Evolutionary conservation across 2,329 filamentous ascomycete species (phyloP), one percentile per base, ranked within the genome.

Genomic region (Thyridium curvatum): DNA sequence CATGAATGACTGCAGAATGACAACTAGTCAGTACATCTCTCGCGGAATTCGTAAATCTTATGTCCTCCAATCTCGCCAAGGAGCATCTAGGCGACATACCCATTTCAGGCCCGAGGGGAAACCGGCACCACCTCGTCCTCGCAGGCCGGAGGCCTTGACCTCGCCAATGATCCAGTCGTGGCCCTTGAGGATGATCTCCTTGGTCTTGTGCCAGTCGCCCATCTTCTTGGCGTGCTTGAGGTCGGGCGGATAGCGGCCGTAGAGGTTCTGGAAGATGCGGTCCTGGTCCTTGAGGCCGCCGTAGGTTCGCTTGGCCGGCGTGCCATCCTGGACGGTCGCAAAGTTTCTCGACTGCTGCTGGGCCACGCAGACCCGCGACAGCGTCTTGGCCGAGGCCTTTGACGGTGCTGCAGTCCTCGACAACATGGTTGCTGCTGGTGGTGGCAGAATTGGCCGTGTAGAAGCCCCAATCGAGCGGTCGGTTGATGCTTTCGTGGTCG

Each of bases 91-190:
- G 33, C 41, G 51, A 72, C 81, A 53, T 80, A 94, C 89, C 86
- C 93, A 98, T 90, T 98, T 98, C 74, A 98, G 72, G 47, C 93
- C 93, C 30, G 91, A 97, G 46, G 93, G 93, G 65, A 98, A 98
- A 58, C 93, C 93, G 65, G 93, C 93, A 68, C 93, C 93, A 67
- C 93, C 93, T 71, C 93, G 86, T 54, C 93, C 93, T 66, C 93
- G 82, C 47, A 98, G 79, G 55, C 93, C 93, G 12, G 93, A 98
- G 18, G 90, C 81, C 77, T 98, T 98, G 69, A 98, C 79, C 69
- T 98, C 93, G 51, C 84, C 84, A 58, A 98, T 97, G 64, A 98
- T 94, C 86, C 93, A 98, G 56, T 98, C 91, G 67, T 98, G 87
- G 41, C 93, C 93, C 76, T 98, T 98, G 52, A 88, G 69, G 43